phyloP scores from a whole-genome alignment of 176 grass and related monocot species.

The Hordeum vulgare region MorexV3_pseudomolecules_assembly NC_058524.1:95615600-95616099 shows the following conservation, averaged over 20 bases:
- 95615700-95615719: not conserved
- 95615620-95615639: not conserved
- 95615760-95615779: too few species aligned
- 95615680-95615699: not conserved
- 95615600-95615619: not conserved
- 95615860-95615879: slow-evolving; percentile 34
- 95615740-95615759: too few species aligned
- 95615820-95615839: not conserved
- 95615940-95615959: not conserved
- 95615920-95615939: not conserved
- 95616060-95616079: not conserved
- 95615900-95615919: not conserved
- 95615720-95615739: not conserved
- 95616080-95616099: not conserved
- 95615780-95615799: too few species aligned
- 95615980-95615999: slow-evolving; percentile 14
- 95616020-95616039: slow-evolving; percentile 1
- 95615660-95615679: not conserved
- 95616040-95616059: not conserved
- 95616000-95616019: not conserved
- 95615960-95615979: slow-evolving; percentile 21
- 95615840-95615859: slow-evolving; percentile 41
- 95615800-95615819: not conserved
- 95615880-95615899: not conserved
- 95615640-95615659: too few species aligned